Evolutionary conservation across 176 grass and related monocot species (phyloP), one percentile per base, ranked within the genome.

Genomic region (Aegilops sharonensis): DNA sequence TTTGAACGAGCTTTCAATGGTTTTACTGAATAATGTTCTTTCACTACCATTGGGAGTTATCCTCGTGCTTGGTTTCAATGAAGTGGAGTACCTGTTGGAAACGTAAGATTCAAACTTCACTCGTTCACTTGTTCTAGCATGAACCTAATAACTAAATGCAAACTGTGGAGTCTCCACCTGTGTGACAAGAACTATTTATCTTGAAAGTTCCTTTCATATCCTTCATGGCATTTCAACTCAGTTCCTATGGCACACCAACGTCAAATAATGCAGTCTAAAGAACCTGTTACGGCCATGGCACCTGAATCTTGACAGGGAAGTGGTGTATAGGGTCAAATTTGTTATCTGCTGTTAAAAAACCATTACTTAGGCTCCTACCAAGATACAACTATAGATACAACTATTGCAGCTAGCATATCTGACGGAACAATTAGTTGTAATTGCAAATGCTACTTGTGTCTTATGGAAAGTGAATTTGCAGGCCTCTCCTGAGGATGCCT

Each of bases 1-100:
- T 86, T 88, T 98, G 92, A 98, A 95, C 20, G 93, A 95, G 81
- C 88, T 98, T 81, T 95, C 96, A 11, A 98, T 98, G 96, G 96
- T 98, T 85, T 86, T 98, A 59, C 87, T 98, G 70, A 98, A 98
- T 78, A 98, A 98, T 47, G 68, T 86, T 84, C 93, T 98, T 64
- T 95, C 96, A 12, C 62, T 98, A 36, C 96, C 96, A 64, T 70
- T 95, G 84, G 96, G 96, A 76, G 62, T 98, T 86, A 75, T 94
- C 69, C 96, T 98, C 74, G 61, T 95, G 37, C 79, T 98, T 81
- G 84, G 80, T 83, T 98, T 98, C 59, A 92, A 92, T 47, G 95
- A 98, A 98, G 89, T 94, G 35, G 74, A 88, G 29, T 98, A 98
- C 82, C 88, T 98, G 72, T 61, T 83, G 73, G 90, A 94, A 84